These are phyloP conservation scores for Cladophialophora psammophila DNA, from an alignment of 2,329 filamentous ascomycete species.

Conservation along the genomic window DNA sequence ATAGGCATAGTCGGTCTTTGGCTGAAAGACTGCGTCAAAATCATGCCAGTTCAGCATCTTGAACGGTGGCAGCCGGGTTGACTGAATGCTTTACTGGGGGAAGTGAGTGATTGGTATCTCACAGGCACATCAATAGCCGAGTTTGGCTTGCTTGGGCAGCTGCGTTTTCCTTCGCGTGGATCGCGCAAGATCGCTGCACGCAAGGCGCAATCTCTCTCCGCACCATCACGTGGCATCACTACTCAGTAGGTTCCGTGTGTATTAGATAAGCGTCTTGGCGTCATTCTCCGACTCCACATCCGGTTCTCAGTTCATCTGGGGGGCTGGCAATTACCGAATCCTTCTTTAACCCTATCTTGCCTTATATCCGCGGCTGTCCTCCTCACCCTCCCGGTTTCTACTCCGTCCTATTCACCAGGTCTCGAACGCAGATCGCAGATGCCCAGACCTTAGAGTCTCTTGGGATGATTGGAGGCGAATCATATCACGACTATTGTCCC, in stretches of 20 bases:
- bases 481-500: background rate
- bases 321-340: background rate
- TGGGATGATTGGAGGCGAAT: background rate
- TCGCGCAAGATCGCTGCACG: background rate
- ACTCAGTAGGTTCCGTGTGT: too few relatives aligned
- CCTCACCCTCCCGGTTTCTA: background rate
- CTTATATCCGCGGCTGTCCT: background rate
- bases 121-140: background rate
- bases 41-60: conserved; percentile 70
- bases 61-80: conserved; percentile 2
- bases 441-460: background rate
- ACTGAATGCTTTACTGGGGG: background rate
- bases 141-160: background rate
- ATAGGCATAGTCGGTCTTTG: conserved; percentile 67
- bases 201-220: conserved; percentile 1
- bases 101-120: background rate
- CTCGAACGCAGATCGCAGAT: background rate
- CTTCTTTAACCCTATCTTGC: background rate
- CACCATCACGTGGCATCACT: background rate
- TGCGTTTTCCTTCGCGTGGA: background rate
- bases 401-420: background rate
- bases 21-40: conserved; percentile 72
- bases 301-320: background rate
- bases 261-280: too few relatives aligned
- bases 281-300: background rate